These are phyloP conservation scores for Pythium scleroteichum DNA, from an alignment of 352 stramenopile genomes.

Conservation along the genomic window DNA sequence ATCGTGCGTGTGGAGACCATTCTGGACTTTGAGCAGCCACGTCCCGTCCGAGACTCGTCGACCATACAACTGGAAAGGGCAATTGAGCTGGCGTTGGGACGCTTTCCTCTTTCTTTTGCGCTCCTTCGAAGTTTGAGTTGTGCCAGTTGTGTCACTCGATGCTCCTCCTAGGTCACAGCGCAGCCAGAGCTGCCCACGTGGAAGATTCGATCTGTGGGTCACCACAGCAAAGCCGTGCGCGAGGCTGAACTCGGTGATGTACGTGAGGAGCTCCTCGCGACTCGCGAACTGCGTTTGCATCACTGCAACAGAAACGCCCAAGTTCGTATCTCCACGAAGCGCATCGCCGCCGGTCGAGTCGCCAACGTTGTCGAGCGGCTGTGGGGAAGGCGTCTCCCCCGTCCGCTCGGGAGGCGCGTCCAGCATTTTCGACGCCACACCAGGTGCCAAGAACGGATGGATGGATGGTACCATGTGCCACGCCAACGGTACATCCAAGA, in stretches of 20 bases:
- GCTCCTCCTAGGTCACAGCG: slow-evolving; percentile 43
- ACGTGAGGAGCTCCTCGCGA: slow-evolving; percentile 40
- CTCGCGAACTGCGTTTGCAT: slow-evolving; percentile 31
- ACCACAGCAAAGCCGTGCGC: slow-evolving; percentile 44
- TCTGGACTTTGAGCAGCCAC: slow-evolving; percentile 40
- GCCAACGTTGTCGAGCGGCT: too few species aligned
- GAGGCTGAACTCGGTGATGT: slow-evolving; percentile 41
- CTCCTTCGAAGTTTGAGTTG: background rate
- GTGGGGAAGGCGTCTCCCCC: too few species aligned
- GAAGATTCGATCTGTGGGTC: slow-evolving; percentile 50
- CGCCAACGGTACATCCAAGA: background rate
- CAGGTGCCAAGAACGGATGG: too few species aligned
- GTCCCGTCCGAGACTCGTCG: slow-evolving; percentile 28
- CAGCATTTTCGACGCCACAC: too few species aligned
- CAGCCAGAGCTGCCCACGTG: slow-evolving; percentile 47
- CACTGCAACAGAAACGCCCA: too few species aligned
- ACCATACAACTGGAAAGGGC: slow-evolving; percentile 46
- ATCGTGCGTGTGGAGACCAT: slow-evolving; percentile 39
- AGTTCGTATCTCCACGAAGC: too few species aligned
- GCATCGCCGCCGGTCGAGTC: too few species aligned
- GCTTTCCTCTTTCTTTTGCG: slow-evolving; percentile 35
- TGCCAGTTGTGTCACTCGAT: background rate
- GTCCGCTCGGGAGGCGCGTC: too few species aligned
- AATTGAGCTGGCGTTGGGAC: slow-evolving; percentile 36
- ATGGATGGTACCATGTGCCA: background rate